Conservation (phyloP, 352 stramenopile species). For the Phytophthora chlamydospora region DNA sequence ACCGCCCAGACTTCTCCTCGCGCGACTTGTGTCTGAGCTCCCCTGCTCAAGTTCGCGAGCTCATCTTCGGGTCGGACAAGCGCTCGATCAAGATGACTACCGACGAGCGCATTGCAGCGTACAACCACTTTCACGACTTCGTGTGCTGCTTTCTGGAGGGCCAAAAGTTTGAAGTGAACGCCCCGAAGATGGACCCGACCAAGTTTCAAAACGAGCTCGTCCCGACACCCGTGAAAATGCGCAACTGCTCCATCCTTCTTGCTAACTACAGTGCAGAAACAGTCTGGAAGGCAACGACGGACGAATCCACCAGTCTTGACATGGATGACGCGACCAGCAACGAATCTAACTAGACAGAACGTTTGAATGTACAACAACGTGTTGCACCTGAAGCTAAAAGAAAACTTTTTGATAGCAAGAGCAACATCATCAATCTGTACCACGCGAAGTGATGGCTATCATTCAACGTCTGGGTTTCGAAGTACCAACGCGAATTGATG, state of each 20-base stretch:
- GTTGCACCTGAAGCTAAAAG: too few species aligned
- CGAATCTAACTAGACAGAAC: too few species aligned
- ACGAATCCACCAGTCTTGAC: too few species aligned
- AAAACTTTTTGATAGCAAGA: too few species aligned
- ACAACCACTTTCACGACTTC: slow-evolving; percentile 31
- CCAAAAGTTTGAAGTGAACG: slow-evolving; percentile 34
- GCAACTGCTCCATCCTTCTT: slow-evolving; percentile 16
- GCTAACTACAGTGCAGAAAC: slow-evolving; percentile 20
- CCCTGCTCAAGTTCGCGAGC: slow-evolving; percentile 10
- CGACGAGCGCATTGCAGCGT: slow-evolving; percentile 26
- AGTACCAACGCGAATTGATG: too few species aligned
- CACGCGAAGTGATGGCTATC: too few species aligned
- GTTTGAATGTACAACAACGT: too few species aligned
- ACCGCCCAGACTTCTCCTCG: slow-evolving; percentile 23
- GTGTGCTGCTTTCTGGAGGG: slow-evolving; percentile 35
- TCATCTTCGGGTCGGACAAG: slow-evolving; percentile 32
- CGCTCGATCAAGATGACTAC: slow-evolving; percentile 13
- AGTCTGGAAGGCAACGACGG: slow-evolving; percentile 7
- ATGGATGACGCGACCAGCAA: too few species aligned
- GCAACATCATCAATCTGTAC: too few species aligned
- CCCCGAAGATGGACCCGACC: slow-evolving; percentile 10
- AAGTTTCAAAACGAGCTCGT: slow-evolving; percentile 19
- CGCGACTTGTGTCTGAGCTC: slow-evolving; percentile 33
- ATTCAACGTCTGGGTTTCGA: too few species aligned
- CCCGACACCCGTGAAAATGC: slow-evolving; percentile 15